Base-by-base conservation (phyloP, 345 rosid species). In the Acer saccharum region DNA sequence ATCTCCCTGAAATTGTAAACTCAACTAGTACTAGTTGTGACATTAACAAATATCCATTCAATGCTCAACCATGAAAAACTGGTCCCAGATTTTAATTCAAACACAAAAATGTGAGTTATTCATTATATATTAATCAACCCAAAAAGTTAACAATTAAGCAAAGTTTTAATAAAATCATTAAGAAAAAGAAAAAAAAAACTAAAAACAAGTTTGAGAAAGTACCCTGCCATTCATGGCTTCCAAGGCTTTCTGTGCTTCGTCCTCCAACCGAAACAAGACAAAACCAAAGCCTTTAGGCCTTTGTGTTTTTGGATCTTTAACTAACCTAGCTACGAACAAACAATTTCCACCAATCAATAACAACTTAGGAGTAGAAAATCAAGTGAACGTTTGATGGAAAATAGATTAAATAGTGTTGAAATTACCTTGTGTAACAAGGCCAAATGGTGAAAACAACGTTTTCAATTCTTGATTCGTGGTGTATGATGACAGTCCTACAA, bases 251-350 rank as follows among this genome's bases (percentile, higher is more conserved):
- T 74, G 86, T 0, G 96, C 94, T 16, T 90, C 93, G 43, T 60
- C 55, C 72, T 87, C 90, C 3, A 89, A 88, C 48, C 88, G 87
- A 50, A 83, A 93, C 0, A 87, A 84, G 43, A 91, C 83, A 65
- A 93, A 93, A 41, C 96, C 98, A 21, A 87, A 93, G 18, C 98
- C 94, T 85, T 88, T 89, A 14, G 91, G 91, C 77, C 92, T 89
- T 77, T 76, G 85, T 6, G 93, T 91, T 72, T 52, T 71, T 14
- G 88, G 85, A 69, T 90, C 91, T 20, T 27, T 75, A 20, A 89
- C 76, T 44, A 91, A 69, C 75, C 88, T 85, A 58, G 89, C 98
- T 93, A 60, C 55, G 79, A 65, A 65, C 44, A 16, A 52, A 58
- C 25, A 63, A 41, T 20, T 61, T 3, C 43, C 17, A 17, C 17